Evolutionary conservation across 2,329 filamentous ascomycete genomes (phyloP).

Genomic region (Calonectria multiphialidica): DNA sequence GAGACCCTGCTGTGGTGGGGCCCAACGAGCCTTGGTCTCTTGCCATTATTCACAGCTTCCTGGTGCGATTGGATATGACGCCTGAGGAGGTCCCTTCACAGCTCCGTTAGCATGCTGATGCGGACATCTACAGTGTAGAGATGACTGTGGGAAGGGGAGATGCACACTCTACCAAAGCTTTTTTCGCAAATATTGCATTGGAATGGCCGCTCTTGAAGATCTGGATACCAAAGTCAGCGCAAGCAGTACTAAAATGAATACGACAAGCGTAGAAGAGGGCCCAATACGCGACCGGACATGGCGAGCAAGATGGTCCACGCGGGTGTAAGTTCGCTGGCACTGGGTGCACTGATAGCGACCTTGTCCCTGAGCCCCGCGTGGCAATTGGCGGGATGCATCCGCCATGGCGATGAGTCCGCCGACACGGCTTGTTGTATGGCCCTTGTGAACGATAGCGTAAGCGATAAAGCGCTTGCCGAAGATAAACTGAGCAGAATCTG

Average conservation of each 20-base stretch:
- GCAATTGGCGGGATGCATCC: not conserved
- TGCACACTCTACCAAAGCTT: not conserved
- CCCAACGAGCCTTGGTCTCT: not conserved
- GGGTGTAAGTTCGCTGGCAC: not conserved
- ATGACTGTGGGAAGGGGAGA: not conserved
- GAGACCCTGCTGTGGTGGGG: not conserved
- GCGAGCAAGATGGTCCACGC: not conserved
- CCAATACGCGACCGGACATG: constrained; percentile 4
- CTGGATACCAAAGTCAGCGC: not conserved
- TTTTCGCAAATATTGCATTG: not conserved
- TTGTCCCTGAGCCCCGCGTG: no score
- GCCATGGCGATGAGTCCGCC: not conserved
- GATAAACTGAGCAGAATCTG: no score
- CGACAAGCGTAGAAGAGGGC: no score
- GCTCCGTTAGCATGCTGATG: not conserved
- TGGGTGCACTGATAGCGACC: not conserved
- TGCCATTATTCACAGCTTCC: not conserved
- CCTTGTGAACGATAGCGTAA: no score
- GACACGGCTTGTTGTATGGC: no score
- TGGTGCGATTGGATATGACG: not conserved
- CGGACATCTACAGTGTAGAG: not conserved
- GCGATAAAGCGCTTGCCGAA: no score
- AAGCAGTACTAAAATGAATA: not conserved
- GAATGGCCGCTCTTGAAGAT: not conserved
- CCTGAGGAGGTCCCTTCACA: not conserved